Evolutionary conservation across 805 yeast genomes (phyloP), one percentile per base, ranked within the genome.

Genomic region (Spathaspora arborariae): DNA sequence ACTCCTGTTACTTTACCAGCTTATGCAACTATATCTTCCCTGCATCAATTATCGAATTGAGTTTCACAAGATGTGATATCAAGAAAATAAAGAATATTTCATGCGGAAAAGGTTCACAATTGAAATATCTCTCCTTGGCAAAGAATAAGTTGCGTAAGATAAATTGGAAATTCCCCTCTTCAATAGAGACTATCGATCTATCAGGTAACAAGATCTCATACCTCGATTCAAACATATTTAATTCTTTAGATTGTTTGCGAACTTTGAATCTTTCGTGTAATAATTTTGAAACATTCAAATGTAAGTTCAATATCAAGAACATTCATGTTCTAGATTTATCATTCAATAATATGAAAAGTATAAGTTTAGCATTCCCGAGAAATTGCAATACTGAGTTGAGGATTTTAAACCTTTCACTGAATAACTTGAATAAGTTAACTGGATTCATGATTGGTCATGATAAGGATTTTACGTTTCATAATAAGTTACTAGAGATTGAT

Each of bases 51-150:
- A 41, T 18, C 16, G 59, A 59, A 33, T 45, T 59, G 20, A 53
- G 57, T 44, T 42, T 55, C 16, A 48, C 38, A 27, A 62, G 62
- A 1, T 56, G 62, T 41, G 50, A 48, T 10, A 38, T 57, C 3
- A 20, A 9, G 1, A 20, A 34, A 5, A 43, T 59, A 21, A 33
- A 44, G 16, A 51, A 51, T 24, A 44, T 56, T 10, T 16, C 34
- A 2, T 54, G 52, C 45, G 55, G 36, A 20, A 27, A 9, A 5
- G 48, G 40, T 11, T 47, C 55, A 8, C 19, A 36, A 16, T 50
- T 49, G 22, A 45, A 35, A 15, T 42, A 26, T 2, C 40, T 59
- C 24, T 48, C 47, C 34, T 45, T 59, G 11, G 49, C 56, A 0
- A 51, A 49, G 21, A 59, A 59, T 39, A 40, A 43, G 4, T 5